These are phyloP conservation scores for Globisporangium spinosum DNA, from an alignment of 352 stramenopile genomes.

Conservation along the genomic window DNA sequence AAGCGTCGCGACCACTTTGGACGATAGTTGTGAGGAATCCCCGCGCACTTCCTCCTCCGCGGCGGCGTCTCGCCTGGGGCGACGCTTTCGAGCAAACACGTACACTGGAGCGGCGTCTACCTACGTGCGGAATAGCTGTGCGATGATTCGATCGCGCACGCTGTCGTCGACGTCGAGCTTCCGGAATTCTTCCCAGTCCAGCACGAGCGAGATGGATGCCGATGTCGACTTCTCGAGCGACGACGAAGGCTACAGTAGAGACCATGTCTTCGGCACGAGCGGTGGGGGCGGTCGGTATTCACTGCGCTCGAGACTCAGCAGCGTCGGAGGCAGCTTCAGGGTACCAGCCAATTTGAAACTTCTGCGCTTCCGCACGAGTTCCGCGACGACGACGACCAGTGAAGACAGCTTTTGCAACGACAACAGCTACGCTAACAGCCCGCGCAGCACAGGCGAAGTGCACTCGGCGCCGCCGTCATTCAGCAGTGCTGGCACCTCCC, in stretches of 20 bases:
- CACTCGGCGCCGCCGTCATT: slow-evolving; percentile 15
- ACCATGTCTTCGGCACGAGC: slow-evolving; percentile 22
- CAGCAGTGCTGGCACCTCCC: slow-evolving; percentile 19
- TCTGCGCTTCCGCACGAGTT: slow-evolving; percentile 47
- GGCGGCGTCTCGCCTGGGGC: background rate
- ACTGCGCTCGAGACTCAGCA: slow-evolving; percentile 19
- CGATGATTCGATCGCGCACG: slow-evolving; percentile 18
- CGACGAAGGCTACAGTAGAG: slow-evolving; percentile 39
- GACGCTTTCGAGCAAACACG: slow-evolving; percentile 14
- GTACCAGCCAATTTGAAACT: slow-evolving; percentile 31
- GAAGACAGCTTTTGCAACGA: slow-evolving; percentile 27
- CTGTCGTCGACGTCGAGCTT: slow-evolving; percentile 16
- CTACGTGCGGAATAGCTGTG: slow-evolving; percentile 18
- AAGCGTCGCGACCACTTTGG: slow-evolving; percentile 17
- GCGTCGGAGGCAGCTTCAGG: slow-evolving; percentile 25
- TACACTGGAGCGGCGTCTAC: slow-evolving; percentile 9
- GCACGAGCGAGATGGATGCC: slow-evolving; percentile 19
- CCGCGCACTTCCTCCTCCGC: slow-evolving; percentile 3
- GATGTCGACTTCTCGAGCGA: slow-evolving; percentile 61
- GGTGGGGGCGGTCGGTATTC: slow-evolving; percentile 5
- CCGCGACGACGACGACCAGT: slow-evolving; percentile 41
- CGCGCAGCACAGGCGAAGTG: slow-evolving; percentile 11
- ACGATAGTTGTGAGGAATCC: slow-evolving; percentile 16
- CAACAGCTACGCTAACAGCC: slow-evolving; percentile 24
- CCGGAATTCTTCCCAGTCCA: slow-evolving; percentile 2